These are phyloP conservation scores for Gymnopilus dilepis DNA, from an alignment of 768 basidiomycete genomes.

Conservation along the genomic window DNA sequence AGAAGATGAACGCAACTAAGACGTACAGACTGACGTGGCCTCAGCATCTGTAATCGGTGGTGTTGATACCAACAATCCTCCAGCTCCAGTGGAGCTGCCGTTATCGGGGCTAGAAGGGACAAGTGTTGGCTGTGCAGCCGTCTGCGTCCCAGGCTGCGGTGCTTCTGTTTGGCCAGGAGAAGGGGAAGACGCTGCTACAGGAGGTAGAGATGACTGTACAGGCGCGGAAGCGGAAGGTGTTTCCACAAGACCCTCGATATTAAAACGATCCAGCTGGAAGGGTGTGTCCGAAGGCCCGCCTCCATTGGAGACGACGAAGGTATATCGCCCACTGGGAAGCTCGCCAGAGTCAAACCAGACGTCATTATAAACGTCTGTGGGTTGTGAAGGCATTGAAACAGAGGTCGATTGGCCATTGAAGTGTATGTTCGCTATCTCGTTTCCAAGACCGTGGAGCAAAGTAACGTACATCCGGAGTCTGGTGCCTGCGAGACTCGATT, in stretches of 20 bases:
- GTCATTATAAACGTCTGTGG: neutral
- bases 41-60: neutral
- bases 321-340: neutral
- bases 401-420: neutral
- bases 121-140: neutral
- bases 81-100: neutral
- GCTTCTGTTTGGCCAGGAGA: neutral
- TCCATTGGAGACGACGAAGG: constrained; percentile 2
- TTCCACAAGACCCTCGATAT: neutral
- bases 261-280: constrained; percentile 2
- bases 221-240: neutral
- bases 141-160: neutral
- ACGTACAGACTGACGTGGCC: neutral
- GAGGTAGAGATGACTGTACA: neutral
- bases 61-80: neutral
- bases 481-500: neutral
- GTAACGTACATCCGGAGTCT: constrained; percentile 2
- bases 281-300: constrained; percentile 1
- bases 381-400: neutral
- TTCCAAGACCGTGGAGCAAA: neutral
- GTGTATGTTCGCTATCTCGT: neutral
- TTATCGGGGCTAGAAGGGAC: neutral
- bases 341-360: constrained; percentile 4
- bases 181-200: neutral
- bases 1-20: neutral